These are phyloP conservation scores for Rhinocladiella mackenziei DNA, from an alignment of 2,329 filamentous ascomycete species.

Conservation along the genomic window DNA sequence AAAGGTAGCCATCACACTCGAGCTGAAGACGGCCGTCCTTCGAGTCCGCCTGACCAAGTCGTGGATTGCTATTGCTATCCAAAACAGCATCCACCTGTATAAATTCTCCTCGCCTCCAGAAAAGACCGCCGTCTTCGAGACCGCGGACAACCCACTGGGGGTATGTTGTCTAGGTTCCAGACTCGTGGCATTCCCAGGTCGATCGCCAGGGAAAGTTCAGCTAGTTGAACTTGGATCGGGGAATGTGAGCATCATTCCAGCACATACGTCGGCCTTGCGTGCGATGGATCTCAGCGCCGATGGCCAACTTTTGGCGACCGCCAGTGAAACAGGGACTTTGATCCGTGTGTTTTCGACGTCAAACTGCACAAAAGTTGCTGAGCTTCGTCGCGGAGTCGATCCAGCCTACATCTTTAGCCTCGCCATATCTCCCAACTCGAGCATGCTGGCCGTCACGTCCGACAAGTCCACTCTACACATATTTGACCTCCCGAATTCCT, in stretches of 20 bases:
- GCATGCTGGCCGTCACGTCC: conserved; percentile 81
- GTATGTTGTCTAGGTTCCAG: conserved; percentile 72
- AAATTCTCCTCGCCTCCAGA: conserved; percentile 69
- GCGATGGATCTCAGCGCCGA: conserved; percentile 77
- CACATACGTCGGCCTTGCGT: conserved; percentile 73
- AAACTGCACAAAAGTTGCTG: conserved; percentile 74
- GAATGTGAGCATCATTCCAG: conserved; percentile 89
- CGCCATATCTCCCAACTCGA: conserved; percentile 77
- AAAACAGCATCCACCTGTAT: conserved; percentile 79
- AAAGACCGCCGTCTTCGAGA: conserved; percentile 73
- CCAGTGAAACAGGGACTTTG: conserved; percentile 85
- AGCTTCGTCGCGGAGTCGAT: conserved; percentile 85
- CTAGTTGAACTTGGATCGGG: conserved; percentile 72
- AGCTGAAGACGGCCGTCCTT: conserved; percentile 74
- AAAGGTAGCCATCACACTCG: conserved; percentile 69
- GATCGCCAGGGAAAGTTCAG: conserved; percentile 82
- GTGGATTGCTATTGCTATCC: conserved; percentile 73
- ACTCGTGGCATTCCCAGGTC: conserved; percentile 78
- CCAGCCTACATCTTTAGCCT: conserved; percentile 82
- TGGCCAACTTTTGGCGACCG: conserved; percentile 78
- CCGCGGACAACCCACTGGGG: conserved; percentile 76
- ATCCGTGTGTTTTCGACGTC: conserved; percentile 78
- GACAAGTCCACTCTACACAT: conserved; percentile 96
- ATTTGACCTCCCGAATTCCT: conserved; percentile 69
- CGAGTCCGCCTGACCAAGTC: conserved; percentile 72